Evolutionary conservation across 805 yeast species (phyloP).

Genomic region (Barnettozyma botsteinii): DNA sequence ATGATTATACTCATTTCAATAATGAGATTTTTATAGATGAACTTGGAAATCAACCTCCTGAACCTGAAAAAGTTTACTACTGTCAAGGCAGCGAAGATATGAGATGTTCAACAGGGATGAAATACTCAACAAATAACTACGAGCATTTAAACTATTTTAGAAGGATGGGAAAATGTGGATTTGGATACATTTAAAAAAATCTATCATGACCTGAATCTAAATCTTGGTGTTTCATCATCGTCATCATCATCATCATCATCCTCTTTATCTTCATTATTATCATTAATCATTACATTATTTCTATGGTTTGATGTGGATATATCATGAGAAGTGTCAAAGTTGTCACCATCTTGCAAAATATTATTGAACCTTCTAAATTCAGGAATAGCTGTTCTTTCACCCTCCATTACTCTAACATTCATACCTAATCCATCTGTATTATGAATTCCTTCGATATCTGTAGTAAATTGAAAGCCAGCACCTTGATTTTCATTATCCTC

Average conservation of each 20-base stretch:
- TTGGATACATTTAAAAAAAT: conserved; percentile 11
- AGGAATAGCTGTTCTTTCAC: conserved; percentile 9
- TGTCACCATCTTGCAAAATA: too few relatives aligned
- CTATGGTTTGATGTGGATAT: too few relatives aligned
- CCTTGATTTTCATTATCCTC: conserved; percentile 12
- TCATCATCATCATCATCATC: conserved; percentile 25
- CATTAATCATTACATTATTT: not conserved
- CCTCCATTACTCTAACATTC: conserved; percentile 12
- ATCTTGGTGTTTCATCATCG: conserved; percentile 32
- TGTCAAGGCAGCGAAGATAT: conserved; percentile 65
- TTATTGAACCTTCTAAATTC: conserved; percentile 15
- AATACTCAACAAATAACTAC: conserved; percentile 16
- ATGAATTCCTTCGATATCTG: conserved; percentile 8
- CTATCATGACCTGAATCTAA: conserved; percentile 26
- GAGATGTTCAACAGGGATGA: conserved; percentile 31
- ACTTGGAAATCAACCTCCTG: conserved; percentile 14
- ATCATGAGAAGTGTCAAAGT: too few relatives aligned
- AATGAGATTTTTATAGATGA: conserved; percentile 24
- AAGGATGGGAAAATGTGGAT: conserved; percentile 26
- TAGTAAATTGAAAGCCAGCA: conserved; percentile 17
- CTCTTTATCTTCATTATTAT: conserved; percentile 1
- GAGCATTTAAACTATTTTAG: conserved; percentile 27
- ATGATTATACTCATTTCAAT: conserved; percentile 15
- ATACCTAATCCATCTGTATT: conserved; percentile 21
- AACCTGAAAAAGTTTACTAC: conserved; percentile 57